Conservation (phyloP, 768 basidiomycete species). For the Kwoniella heveanensis region DNA sequence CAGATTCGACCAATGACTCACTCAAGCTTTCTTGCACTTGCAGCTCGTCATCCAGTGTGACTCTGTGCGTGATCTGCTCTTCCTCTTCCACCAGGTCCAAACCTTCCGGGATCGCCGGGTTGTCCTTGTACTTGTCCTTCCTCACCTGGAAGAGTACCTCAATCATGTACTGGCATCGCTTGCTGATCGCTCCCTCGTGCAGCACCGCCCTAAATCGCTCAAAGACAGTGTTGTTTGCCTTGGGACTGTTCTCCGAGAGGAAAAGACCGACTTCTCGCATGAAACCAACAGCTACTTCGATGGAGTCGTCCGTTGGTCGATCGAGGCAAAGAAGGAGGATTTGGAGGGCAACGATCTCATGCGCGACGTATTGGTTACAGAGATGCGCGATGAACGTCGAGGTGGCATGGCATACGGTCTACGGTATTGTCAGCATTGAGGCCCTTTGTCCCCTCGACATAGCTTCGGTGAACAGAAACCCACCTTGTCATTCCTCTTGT, state of each 20-base stretch:
- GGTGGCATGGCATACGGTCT: constrained; percentile 92
- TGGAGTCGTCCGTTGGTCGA: constrained; percentile 93
- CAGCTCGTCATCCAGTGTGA: constrained; percentile 88
- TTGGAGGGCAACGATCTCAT: constrained; percentile 91
- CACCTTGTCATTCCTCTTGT: constrained; percentile 97
- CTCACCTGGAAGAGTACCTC: constrained; percentile 98
- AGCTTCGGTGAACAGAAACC: constrained; percentile 38
- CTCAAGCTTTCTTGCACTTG: constrained; percentile 93
- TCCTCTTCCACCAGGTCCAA: constrained; percentile 96
- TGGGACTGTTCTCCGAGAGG: constrained; percentile 87
- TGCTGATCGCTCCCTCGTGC: constrained; percentile 91
- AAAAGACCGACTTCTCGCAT: constrained; percentile 97
- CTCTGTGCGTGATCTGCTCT: constrained; percentile 93
- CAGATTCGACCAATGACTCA: constrained; percentile 57
- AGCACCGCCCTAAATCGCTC: constrained; percentile 96
- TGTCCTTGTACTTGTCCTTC: constrained; percentile 99
- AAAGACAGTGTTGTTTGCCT: constrained; percentile 90
- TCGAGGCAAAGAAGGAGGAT: constrained; percentile 94
- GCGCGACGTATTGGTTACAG: constrained; percentile 88
- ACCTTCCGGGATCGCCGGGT: constrained; percentile 90
- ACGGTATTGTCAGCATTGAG: constrained; percentile 12
- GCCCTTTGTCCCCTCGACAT: background rate
- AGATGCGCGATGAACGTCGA: constrained; percentile 88
- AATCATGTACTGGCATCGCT: constrained; percentile 98
- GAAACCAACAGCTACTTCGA: constrained; percentile 97